Evolutionary conservation across 345 rosid genomes (phyloP).

Genomic region (Syzygium aromaticum): DNA sequence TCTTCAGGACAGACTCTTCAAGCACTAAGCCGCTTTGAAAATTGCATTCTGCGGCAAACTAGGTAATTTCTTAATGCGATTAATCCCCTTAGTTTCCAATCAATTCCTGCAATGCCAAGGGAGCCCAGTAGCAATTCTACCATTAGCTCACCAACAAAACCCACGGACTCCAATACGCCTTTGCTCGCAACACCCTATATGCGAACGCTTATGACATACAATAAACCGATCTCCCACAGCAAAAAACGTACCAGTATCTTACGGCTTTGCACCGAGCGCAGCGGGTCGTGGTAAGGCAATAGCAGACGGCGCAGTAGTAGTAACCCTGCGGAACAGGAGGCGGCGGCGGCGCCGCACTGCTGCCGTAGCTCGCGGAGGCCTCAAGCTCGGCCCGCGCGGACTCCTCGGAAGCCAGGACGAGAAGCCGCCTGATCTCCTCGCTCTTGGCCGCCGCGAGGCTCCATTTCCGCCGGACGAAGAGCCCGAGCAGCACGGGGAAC

Average conservation of each 20-base stretch:
- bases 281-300: constrained; percentile 60
- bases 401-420: constrained; percentile 79
- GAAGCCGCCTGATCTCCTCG: constrained; percentile 71
- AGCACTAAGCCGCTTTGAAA: background rate
- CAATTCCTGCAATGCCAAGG: background rate
- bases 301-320: constrained; percentile 78
- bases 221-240: background rate
- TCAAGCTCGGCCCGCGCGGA: constrained; percentile 69
- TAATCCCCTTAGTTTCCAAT: background rate
- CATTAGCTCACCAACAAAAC: background rate
- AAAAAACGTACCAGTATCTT: constrained; percentile 63
- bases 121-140: background rate
- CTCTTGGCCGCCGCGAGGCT: constrained; percentile 39
- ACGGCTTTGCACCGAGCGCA: constrained; percentile 83
- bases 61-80: background rate
- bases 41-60: background rate
- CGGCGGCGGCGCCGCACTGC: background rate
- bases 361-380: background rate
- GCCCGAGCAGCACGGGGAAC: constrained; percentile 26
- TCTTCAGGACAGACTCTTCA: background rate
- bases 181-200: background rate
- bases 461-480: constrained; percentile 69
- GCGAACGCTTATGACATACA: background rate
- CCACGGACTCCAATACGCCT: background rate
- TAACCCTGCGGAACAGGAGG: constrained; percentile 12